These are phyloP conservation scores for Vitrella brassicaformis DNA, from an alignment of 73 alveolate species.

Conservation along the genomic window DNA sequence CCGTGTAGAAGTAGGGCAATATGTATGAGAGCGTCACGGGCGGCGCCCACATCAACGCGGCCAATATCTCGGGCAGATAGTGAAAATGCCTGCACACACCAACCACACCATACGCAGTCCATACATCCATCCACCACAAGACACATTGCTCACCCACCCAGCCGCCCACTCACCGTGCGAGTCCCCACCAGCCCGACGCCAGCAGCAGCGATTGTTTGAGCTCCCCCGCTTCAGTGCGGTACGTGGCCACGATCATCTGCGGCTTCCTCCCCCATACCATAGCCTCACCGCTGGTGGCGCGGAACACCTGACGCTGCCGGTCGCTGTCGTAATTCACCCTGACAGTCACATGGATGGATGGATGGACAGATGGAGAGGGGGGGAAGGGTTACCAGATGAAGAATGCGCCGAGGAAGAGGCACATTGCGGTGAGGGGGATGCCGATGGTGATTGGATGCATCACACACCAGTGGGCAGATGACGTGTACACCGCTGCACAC, in stretches of 20 bases:
- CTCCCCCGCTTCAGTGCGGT: conserved; percentile 1
- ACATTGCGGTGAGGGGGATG: not conserved
- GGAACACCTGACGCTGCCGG: not conserved
- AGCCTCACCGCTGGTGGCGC: not conserved
- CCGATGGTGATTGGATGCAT: too few relatives aligned
- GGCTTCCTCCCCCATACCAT: not conserved
- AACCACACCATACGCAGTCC: too few relatives aligned
- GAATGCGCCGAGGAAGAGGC: not conserved
- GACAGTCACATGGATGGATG: too few relatives aligned
- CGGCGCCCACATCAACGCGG: not conserved
- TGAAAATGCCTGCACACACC: conserved; percentile 1
- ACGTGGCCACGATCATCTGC: conserved; percentile 3
- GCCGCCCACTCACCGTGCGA: not conserved
- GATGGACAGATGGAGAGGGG: too few relatives aligned
- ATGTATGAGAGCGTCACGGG: not conserved
- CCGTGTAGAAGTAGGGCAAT: not conserved
- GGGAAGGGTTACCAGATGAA: too few relatives aligned
- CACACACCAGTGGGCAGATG: too few relatives aligned
- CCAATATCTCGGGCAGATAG: not conserved
- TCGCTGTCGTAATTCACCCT: not conserved
- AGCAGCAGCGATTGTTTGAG: not conserved
- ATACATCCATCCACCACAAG: too few relatives aligned
- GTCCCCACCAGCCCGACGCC: conserved; percentile 7
- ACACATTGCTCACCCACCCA: too few relatives aligned
- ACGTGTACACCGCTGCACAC: too few relatives aligned